Evolutionary conservation across 345 rosid species (phyloP).

Genomic region (Clausena lansium): DNA sequence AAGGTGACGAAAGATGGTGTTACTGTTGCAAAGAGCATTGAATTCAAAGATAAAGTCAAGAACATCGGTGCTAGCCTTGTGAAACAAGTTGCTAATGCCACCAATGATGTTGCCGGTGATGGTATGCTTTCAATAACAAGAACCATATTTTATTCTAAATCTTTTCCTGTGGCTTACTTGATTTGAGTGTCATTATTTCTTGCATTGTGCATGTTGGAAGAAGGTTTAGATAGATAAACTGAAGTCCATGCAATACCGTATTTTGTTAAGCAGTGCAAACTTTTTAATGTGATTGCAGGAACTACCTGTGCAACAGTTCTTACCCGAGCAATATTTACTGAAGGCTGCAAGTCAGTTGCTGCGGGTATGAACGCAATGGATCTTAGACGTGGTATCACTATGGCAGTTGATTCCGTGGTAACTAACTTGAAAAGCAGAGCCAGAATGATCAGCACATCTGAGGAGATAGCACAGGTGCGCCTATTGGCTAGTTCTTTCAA

Average conservation of each 20-base stretch:
- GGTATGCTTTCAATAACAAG: conserved; percentile 41
- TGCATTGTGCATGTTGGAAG: background rate
- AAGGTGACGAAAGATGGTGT: conserved; percentile 99
- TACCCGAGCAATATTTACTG: conserved; percentile 76
- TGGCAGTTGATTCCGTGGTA: conserved; percentile 93
- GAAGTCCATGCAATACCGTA: background rate
- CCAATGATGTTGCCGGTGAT: conserved; percentile 94
- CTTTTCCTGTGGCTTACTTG: background rate
- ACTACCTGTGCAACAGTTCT: conserved; percentile 98
- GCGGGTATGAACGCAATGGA: conserved; percentile 98
- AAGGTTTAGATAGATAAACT: conserved; percentile 1
- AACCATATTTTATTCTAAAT: background rate
- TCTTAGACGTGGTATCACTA: conserved; percentile 80
- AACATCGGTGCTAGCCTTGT: conserved; percentile 98
- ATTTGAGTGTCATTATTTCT: background rate
- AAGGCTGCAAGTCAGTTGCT: conserved; percentile 98
- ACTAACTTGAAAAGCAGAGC: conserved; percentile 89
- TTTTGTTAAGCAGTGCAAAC: background rate
- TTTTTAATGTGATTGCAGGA: conserved; percentile 44
- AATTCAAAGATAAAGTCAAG: conserved; percentile 82
- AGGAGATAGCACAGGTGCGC: conserved; percentile 85
- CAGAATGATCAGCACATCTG: conserved; percentile 94
- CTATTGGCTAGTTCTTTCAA: background rate
- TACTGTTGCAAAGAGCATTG: conserved; percentile 96
- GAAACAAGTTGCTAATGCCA: conserved; percentile 98